Conservation (phyloP, 2,329 filamentous ascomycete genomes). For the Venturiaceae sp. region DNA sequence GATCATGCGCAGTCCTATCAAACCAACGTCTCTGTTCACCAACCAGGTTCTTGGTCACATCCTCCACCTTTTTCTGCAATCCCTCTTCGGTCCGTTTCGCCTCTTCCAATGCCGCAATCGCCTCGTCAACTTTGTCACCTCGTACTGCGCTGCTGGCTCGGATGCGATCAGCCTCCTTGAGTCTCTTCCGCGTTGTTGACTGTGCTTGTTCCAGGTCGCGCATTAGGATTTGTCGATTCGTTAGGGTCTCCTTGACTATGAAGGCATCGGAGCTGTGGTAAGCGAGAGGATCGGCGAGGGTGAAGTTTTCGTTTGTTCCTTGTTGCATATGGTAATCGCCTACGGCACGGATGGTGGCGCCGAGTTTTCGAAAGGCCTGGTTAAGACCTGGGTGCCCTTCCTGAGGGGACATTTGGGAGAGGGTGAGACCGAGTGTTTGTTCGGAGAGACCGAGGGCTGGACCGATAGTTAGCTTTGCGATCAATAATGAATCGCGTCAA, state of each 20-base stretch:
- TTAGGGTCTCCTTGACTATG: conserved; percentile 96
- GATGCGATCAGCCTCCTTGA: conserved; percentile 77
- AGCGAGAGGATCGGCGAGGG: conserved; percentile 83
- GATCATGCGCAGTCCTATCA: conserved; percentile 70
- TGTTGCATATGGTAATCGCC: conserved; percentile 95
- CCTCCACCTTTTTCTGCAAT: conserved; percentile 74
- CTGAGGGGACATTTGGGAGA: conserved; percentile 77
- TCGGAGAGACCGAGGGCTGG: conserved; percentile 83
- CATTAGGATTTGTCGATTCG: conserved; percentile 92
- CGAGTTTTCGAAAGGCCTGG: conserved; percentile 89
- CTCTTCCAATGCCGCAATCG: conserved; percentile 83
- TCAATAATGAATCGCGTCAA: conserved; percentile 15
- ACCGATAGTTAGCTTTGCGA: conserved; percentile 8
- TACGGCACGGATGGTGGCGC: conserved; percentile 83
- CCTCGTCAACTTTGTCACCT: conserved; percentile 94
- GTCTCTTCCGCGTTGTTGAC: conserved; percentile 70
- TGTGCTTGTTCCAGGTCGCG: conserved; percentile 90
- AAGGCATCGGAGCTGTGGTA: conserved; percentile 95
- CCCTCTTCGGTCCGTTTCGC: conserved; percentile 73
- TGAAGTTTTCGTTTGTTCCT: conserved; percentile 92
- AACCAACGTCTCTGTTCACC: conserved; percentile 90
- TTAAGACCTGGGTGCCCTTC: conserved; percentile 82
- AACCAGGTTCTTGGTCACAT: conserved; percentile 81
- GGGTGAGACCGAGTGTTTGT: conserved; percentile 85
- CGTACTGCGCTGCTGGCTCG: conserved; percentile 81